These are phyloP conservation scores for Pythium pyrilobum DNA, from an alignment of 352 stramenopile genomes.

Conservation along the genomic window DNA sequence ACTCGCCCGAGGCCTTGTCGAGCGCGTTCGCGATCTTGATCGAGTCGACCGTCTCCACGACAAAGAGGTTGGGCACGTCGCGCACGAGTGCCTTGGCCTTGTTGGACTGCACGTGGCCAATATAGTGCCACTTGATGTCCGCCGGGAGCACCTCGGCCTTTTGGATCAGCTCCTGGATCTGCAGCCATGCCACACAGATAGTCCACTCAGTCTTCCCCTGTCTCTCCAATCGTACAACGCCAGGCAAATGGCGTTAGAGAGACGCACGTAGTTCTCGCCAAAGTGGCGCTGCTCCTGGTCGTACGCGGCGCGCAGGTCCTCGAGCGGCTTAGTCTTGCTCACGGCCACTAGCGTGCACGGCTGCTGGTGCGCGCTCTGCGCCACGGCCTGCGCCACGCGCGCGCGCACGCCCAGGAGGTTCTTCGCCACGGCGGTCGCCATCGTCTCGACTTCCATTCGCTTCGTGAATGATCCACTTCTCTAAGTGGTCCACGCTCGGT, in stretches of 20 bases:
- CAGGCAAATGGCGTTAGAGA: background rate
- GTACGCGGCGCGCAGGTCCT: conserved; percentile 87
- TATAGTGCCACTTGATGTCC: conserved; percentile 97
- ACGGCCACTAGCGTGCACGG: conserved; percentile 88
- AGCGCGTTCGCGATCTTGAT: conserved; percentile 96
- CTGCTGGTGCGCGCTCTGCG: conserved; percentile 45
- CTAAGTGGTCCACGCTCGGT: no score
- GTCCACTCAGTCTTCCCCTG: background rate
- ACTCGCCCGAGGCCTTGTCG: conserved; percentile 79
- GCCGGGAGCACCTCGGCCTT: conserved; percentile 88
- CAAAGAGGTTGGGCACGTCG: conserved; percentile 90
- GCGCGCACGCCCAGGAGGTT: conserved; percentile 61
- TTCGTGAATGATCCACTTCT: background rate
- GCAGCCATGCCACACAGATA: background rate
- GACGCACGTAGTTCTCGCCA: conserved; percentile 97
- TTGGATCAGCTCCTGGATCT: conserved; percentile 95
- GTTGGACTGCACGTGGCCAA: conserved; percentile 98
- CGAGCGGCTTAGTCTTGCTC: conserved; percentile 93
- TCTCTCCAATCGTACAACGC: no score
- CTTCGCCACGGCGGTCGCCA: conserved; percentile 28
- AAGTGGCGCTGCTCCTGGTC: conserved; percentile 92
- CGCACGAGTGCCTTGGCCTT: conserved; percentile 93
- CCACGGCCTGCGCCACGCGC: conserved; percentile 52
- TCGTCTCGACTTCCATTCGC: background rate
- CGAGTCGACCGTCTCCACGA: conserved; percentile 96